These are phyloP conservation scores for Isoetes taiwanensis DNA, from an alignment of 75 land plant genomes.

Conservation along the genomic window DNA sequence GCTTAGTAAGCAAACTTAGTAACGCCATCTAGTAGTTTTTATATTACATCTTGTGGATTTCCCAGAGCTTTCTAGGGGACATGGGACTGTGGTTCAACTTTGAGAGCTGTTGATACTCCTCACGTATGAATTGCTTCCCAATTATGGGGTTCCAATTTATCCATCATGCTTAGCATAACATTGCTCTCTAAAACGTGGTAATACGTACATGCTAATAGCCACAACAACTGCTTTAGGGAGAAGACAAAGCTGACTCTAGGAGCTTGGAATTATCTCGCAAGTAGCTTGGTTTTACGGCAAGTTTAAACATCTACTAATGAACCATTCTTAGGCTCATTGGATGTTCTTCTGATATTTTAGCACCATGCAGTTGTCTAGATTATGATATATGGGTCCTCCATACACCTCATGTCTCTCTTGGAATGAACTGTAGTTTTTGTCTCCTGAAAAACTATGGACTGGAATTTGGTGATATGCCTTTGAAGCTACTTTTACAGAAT, in stretches of 20 bases:
- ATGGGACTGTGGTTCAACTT: slow-evolving; percentile 28
- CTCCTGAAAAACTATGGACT: slow-evolving; percentile 14
- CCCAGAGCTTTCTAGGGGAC: slow-evolving; percentile 22
- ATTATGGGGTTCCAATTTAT: not conserved
- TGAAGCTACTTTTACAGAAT: not conserved
- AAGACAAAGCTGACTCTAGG: slow-evolving; percentile 27
- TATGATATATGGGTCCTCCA: too few species aligned
- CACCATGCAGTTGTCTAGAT: too few species aligned
- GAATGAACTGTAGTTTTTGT: too few species aligned
- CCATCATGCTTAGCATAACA: not conserved
- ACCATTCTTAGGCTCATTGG: too few species aligned
- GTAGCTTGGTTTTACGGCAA: slow-evolving; percentile 29
- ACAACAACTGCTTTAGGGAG: slow-evolving; percentile 24
- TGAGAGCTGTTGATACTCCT: slow-evolving; percentile 27
- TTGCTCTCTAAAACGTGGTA: not conserved
- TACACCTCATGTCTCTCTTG: slow-evolving; percentile 27
- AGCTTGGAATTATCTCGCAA: slow-evolving; percentile 31
- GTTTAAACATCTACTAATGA: slow-evolving; percentile 1
- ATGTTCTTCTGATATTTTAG: too few species aligned
- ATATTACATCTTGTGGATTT: too few species aligned
- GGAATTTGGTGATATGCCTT: slow-evolving; percentile 21
- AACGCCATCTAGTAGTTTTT: too few species aligned
- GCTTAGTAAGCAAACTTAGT: too few species aligned
- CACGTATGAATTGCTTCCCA: slow-evolving; percentile 5
- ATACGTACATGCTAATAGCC: not conserved